Evolutionary conservation across 495 filamentous ascomycete species (phyloP).

Genomic region (Penicillium cosmopolitanum): DNA sequence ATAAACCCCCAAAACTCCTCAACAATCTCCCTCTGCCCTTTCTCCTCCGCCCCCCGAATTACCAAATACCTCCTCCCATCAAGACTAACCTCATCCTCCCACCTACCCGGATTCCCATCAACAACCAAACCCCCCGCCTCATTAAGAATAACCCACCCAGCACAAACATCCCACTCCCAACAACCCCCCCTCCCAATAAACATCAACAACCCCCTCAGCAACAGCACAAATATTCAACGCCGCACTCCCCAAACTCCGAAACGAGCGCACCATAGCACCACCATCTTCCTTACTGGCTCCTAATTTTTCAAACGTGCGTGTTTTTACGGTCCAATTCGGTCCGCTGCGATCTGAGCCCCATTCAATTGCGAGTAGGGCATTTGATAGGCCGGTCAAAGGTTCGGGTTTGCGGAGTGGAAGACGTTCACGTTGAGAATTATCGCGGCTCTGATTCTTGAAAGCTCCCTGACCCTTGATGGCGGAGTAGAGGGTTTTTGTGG

Average conservation of each 20-base stretch:
- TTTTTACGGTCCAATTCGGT: slow-evolving; percentile 75
- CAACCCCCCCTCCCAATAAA: slow-evolving; percentile 95
- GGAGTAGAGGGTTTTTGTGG: slow-evolving; percentile 66
- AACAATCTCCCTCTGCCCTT: slow-evolving; percentile 73
- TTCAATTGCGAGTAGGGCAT: slow-evolving; percentile 71
- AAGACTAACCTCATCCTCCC: slow-evolving; percentile 69
- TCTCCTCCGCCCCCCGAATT: slow-evolving; percentile 59
- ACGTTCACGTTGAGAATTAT: no score
- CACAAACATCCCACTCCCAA: slow-evolving; percentile 94
- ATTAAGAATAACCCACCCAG: slow-evolving; percentile 83
- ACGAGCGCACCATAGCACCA: slow-evolving; percentile 81
- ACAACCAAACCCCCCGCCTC: slow-evolving; percentile 86
- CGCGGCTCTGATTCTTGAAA: slow-evolving; percentile 56
- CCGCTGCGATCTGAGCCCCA: slow-evolving; percentile 78
- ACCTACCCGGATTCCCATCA: slow-evolving; percentile 75
- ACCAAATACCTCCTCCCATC: slow-evolving; percentile 81
- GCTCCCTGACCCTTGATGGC: slow-evolving; percentile 72
- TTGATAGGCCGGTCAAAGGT: slow-evolving; percentile 59
- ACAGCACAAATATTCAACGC: slow-evolving; percentile 85
- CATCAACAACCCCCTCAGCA: slow-evolving; percentile 75
- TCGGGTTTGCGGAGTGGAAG: slow-evolving; percentile 56
- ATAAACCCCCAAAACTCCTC: slow-evolving; percentile 76
- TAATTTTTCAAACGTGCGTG: slow-evolving; percentile 68
- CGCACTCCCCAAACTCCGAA: slow-evolving; percentile 76
- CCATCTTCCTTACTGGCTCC: slow-evolving; percentile 64